Percentiles rank a stretch among this genome's conserved stretches.
Conservation (phyloP, 306 rosid species). For the Cicer judaicum region DNA sequence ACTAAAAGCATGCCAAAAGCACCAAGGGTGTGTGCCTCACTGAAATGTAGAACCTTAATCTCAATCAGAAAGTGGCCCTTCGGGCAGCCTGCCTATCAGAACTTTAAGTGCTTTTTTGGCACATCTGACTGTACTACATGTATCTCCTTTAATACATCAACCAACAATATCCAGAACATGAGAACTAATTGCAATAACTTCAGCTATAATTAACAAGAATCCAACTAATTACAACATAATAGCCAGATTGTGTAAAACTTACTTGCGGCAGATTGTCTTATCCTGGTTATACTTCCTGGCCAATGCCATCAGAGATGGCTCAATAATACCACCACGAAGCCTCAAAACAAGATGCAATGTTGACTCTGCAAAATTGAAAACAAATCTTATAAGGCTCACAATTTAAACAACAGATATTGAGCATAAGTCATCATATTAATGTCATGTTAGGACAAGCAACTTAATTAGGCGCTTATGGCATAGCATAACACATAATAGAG, state of each 20-base stretch:
- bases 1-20: neutral
- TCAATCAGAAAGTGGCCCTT: neutral
- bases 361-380: slow-evolving; percentile 66
- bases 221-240: neutral
- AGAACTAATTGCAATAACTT: neutral
- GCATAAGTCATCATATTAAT: neutral
- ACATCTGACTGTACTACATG: neutral
- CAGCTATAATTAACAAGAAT: neutral
- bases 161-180: neutral
- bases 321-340: slow-evolving; percentile 99
- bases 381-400: slow-evolving; percentile 2
- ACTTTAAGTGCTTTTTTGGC: too few species aligned
- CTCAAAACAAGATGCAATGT: slow-evolving; percentile 95
- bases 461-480: too few species aligned
- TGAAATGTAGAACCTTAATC: neutral
- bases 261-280: slow-evolving; percentile 98
- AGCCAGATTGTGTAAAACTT: slow-evolving; percentile 39
- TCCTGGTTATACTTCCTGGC: slow-evolving; percentile 97
- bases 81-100: neutral
- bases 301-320: slow-evolving; percentile 97
- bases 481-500: too few species aligned
- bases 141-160: neutral
- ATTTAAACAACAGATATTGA: neutral
- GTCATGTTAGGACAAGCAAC: too few species aligned
- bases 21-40: neutral